These are phyloP conservation scores for Lenzites betulinus DNA, from an alignment of 768 basidiomycete species.

Conservation along the genomic window DNA sequence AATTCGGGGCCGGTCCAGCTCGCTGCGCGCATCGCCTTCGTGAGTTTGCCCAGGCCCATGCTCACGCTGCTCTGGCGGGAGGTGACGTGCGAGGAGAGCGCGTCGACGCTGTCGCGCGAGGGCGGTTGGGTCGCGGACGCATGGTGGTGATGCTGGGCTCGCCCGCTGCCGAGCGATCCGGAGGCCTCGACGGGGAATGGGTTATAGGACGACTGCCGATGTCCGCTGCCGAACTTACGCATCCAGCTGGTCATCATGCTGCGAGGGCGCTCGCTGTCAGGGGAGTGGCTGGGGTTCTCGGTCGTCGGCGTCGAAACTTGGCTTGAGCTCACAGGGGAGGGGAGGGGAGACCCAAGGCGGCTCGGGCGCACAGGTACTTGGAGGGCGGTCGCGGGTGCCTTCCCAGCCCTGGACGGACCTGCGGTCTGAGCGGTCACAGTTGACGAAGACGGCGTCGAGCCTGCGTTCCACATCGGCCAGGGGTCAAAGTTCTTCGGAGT, in stretches of 20 bases:
- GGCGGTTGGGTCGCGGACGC: slow-evolving; percentile 13
- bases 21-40: slow-evolving; percentile 58
- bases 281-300: slow-evolving; percentile 15
- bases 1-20: slow-evolving; percentile 61
- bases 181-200: slow-evolving; percentile 1
- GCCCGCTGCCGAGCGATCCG: not conserved
- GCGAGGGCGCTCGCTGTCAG: slow-evolving; percentile 28
- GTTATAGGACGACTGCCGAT: slow-evolving; percentile 13
- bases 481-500: slow-evolving; percentile 15
- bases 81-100: slow-evolving; percentile 33
- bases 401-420: slow-evolving; percentile 25
- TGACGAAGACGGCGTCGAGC: not conserved
- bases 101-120: slow-evolving; percentile 50
- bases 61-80: slow-evolving; percentile 30
- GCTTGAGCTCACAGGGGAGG: slow-evolving; percentile 33
- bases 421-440: slow-evolving; percentile 21
- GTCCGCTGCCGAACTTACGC: slow-evolving; percentile 12
- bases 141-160: not conserved
- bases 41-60: slow-evolving; percentile 33
- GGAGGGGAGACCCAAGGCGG: slow-evolving; percentile 26
- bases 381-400: slow-evolving; percentile 23
- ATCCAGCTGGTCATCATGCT: slow-evolving; percentile 23
- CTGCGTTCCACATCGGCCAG: slow-evolving; percentile 21
- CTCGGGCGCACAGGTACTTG: slow-evolving; percentile 24
- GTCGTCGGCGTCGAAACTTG: slow-evolving; percentile 20